Evolutionary conservation across 305 asterid genomes (phyloP), one percentile per base, ranked within the genome.

Genomic region (Fraxinus angustifolia): DNA sequence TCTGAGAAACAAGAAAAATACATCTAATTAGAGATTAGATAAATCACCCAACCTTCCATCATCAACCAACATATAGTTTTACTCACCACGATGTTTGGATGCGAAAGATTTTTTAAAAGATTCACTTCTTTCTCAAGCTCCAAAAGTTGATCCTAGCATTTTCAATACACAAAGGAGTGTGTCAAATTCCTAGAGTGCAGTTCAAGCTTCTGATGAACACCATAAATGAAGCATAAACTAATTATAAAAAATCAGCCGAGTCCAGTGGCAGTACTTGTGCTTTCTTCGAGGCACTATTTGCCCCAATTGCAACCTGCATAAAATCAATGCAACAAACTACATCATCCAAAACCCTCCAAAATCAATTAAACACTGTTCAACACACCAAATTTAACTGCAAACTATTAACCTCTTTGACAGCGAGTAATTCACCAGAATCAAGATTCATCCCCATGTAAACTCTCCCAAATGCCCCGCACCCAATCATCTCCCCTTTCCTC

Each of bases 401-500:
- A 68, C 14, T 70, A 31, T 76, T 38, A 2, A 92, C 98, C 99
- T 95, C 98, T 87, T 96, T 96, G 71, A 96, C 95, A 56, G 99
- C 99, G 11, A 96, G 90, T 30, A 96, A 84, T 85, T 96, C 98
- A 16, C 99, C 99, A 1, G 98, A 96, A 85, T 94, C 98, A 56
- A 93, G 91, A 88, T 94, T 91, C 99, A 94, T 93, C 80, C 99
- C 99, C 99, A 96, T 96, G 88, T 93, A 92, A 68, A 96, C 99
- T 88, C 98, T 90, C 71, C 99, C 99, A 83, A 95, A 95, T 76
- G 99, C 98, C 72, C 99, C 98, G 65, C 97, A 91, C 1, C 99
- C 99, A 68, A 95, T 95, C 90, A 94, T 85, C 82, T 96, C 99
- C 86, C 99, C 98, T 80, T 91, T 96, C 89, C 97, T 85, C 99